Percentiles rank a stretch among this genome's conserved stretches.
Conservation (phyloP, 331 rosid species). For the Cydonia oblonga region DNA sequence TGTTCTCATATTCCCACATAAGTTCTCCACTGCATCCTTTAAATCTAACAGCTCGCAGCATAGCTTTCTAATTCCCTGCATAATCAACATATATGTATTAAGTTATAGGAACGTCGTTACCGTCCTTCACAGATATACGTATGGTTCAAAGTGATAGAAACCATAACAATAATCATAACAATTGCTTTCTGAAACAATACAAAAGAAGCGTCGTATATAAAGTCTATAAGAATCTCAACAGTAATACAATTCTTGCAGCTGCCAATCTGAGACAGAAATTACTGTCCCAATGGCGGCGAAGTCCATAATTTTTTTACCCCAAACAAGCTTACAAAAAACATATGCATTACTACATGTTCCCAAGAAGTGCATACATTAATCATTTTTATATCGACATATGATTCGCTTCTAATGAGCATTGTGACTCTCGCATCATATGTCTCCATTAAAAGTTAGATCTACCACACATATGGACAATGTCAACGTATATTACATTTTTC, state of each 20-base stretch:
- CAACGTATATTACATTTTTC: background rate
- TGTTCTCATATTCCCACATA: conserved; percentile 80
- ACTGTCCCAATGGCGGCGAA: background rate
- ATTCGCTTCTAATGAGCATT: background rate
- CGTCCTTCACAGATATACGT: background rate
- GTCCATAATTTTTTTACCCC: background rate
- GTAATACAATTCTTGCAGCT: background rate
- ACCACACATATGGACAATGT: background rate
- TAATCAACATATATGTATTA: background rate
- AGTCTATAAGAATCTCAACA: background rate
- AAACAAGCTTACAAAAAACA: background rate
- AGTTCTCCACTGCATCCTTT: conserved; percentile 91
- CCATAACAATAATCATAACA: background rate
- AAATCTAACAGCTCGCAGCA: conserved; percentile 91
- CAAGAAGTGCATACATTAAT: background rate
- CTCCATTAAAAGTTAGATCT: background rate
- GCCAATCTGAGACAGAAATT: background rate
- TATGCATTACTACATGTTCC: background rate
- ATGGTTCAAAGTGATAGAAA: background rate
- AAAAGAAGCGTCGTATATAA: background rate
- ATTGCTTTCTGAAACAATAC: background rate
- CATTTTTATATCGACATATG: background rate
- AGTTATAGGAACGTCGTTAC: background rate
- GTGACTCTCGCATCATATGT: background rate
- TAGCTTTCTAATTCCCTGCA: conserved; percentile 90